These are phyloP conservation scores for Penicillium paradoxum DNA, from an alignment of 495 filamentous ascomycete genomes.

Conservation along the genomic window DNA sequence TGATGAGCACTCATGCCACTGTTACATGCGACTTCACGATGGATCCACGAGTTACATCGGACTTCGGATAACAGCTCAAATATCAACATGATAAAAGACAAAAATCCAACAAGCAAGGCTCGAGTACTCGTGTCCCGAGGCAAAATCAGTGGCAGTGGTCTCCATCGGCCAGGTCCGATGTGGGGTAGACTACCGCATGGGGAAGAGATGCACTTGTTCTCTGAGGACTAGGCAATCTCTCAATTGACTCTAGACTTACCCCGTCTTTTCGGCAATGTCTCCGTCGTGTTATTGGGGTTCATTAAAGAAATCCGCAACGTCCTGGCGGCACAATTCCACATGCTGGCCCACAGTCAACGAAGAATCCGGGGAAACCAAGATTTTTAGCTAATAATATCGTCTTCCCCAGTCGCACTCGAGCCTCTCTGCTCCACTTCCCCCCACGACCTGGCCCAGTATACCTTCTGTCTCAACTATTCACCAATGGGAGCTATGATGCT, in stretches of 20 bases:
- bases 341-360: slow-evolving; percentile 42
- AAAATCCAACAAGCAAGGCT: slow-evolving; percentile 6
- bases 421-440: slow-evolving; percentile 1
- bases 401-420: neutral
- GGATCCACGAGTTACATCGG: no score
- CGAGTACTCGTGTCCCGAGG: slow-evolving; percentile 7
- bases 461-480: neutral
- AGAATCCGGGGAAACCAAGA: slow-evolving; percentile 51
- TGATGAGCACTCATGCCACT: neutral
- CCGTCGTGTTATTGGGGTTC: neutral
- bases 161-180: slow-evolving; percentile 16
- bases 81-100: neutral
- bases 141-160: neutral
- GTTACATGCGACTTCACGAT: neutral
- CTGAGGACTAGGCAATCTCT: neutral
- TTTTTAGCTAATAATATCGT: slow-evolving; percentile 6
- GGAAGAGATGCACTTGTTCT: neutral
- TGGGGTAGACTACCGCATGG: neutral
- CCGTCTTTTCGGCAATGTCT: neutral
- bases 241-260: neutral
- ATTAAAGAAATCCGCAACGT: slow-evolving; percentile 29
- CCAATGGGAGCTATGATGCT: slow-evolving; percentile 6
- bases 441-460: neutral
- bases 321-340: slow-evolving; percentile 12
- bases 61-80: neutral